Base-by-base conservation (phyloP, 129 eudicot genomes). In the Pulicaria dysenterica region DNA sequence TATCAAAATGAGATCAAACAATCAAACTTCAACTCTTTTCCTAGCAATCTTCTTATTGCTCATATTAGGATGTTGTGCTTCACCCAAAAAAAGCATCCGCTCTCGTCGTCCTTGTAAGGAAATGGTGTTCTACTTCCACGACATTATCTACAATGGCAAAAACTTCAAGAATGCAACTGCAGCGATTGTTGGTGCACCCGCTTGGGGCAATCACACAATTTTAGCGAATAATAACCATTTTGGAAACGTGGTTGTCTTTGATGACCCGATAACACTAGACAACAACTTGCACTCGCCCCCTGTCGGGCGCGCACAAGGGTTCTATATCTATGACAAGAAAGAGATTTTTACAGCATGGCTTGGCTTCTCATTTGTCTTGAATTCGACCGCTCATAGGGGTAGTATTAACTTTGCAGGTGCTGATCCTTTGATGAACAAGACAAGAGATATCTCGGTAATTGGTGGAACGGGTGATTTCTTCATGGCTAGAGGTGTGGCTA, bases 381-480 rank as follows among this genome's bases (percentile, higher is more conserved):
- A 90, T 53, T 87, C 95, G 0, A 83, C 86, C 5, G 79, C 80
- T 12, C 86, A 87, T 63, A 64, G 34, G 53, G 96, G 96, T 50
- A 78, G 83, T 41, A 47, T 88, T 12, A 89, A 86, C 77, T 84
- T 89, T 56, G 88, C 88, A 0, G 96, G 96, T n/a, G 89, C 86
- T 3, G 96, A 89, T 64, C 92, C 92, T 11, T 74, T 89, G 75
- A 82, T 86, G 88, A 84, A 86, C 73, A 89, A 89, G 77, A 86
- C 92, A 5, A 82, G 96, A 82, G 96, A 89, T 70, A 77, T 89
- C 50, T 89, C 96, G 8, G 90, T 89, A 1, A 80, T 89, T 70
- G 96, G 96, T 1, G 96, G 96, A 19, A 89, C 96, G 3, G 96
- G 96, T 3, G 96, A 89, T 72, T 89, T 89, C 69, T 89, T 89